Percentiles rank a stretch among this genome's conserved stretches.
phyloP scores from a whole-genome alignment of 805 yeast genomes.

The Scheffersomyces coipomensis region DNA sequence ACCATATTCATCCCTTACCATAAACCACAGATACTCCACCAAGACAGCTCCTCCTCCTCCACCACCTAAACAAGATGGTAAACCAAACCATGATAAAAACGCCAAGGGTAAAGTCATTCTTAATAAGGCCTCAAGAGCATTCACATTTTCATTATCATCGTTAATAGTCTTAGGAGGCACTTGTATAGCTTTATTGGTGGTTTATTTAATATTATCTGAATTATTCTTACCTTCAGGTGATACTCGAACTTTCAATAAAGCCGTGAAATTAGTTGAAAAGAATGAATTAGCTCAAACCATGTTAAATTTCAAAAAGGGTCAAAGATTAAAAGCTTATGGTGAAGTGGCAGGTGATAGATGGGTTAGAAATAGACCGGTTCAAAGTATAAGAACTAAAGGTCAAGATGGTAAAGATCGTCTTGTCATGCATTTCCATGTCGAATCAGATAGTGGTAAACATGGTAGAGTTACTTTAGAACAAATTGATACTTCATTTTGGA shows the following conservation, averaged over 20 bases:
- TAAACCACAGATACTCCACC: too few species aligned
- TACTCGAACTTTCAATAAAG: conserved; percentile 85
- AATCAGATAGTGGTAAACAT: conserved; percentile 56
- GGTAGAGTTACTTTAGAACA: conserved; percentile 83
- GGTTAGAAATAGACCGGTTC: conserved; percentile 86
- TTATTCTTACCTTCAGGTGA: conserved; percentile 88
- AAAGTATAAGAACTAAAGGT: conserved; percentile 63
- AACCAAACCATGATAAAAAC: conserved; percentile 32
- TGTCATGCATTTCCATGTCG: conserved; percentile 83
- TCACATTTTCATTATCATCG: conserved; percentile 62
- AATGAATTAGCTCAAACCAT: conserved; percentile 58
- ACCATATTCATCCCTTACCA: background rate
- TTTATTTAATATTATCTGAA: conserved; percentile 77
- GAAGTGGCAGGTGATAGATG: conserved; percentile 70
- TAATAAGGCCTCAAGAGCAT: conserved; percentile 50
- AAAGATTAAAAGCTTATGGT: conserved; percentile 80
- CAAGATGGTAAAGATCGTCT: conserved; percentile 78
- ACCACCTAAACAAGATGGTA: conserved; percentile 41
- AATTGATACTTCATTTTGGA: conserved; percentile 60
- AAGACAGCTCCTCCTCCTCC: conserved; percentile 1
- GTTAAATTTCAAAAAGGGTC: conserved; percentile 52
- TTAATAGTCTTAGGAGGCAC: conserved; percentile 65
- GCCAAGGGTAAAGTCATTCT: conserved; percentile 43
- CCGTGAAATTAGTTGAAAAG: conserved; percentile 72
- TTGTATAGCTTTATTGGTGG: conserved; percentile 64